Evolutionary conservation across 2,329 filamentous ascomycete species (phyloP).

Genomic region (Anthostomella pinea): DNA sequence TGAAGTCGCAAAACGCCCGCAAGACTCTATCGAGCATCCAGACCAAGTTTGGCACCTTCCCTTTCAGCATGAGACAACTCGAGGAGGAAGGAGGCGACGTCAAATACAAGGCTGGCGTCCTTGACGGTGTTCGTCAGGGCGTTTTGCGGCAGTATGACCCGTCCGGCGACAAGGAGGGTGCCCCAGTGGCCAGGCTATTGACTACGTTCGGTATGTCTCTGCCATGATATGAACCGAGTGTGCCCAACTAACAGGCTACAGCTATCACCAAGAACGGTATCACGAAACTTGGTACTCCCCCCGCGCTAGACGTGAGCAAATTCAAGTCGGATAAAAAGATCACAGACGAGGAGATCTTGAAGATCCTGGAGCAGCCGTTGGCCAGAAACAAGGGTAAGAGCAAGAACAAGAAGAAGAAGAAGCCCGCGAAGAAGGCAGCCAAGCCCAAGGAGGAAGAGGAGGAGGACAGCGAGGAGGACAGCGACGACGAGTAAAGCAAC

Average conservation of each 20-base stretch:
- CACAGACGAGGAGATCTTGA: constrained; percentile 88
- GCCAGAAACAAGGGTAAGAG: constrained; percentile 86
- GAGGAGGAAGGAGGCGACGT: constrained; percentile 88
- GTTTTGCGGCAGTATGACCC: constrained; percentile 96
- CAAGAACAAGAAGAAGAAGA: constrained; percentile 88
- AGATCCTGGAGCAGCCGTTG: constrained; percentile 87
- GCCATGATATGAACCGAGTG: constrained; percentile 7
- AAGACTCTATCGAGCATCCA: constrained; percentile 91
- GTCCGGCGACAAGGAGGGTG: constrained; percentile 86
- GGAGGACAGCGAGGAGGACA: constrained; percentile 20
- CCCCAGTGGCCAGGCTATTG: constrained; percentile 80
- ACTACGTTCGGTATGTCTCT: constrained; percentile 81
- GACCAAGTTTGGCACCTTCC: constrained; percentile 97
- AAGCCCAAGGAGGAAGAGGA: constrained; percentile 30
- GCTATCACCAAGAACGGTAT: constrained; percentile 98
- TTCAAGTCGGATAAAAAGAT: constrained; percentile 98
- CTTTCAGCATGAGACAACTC: constrained; percentile 94
- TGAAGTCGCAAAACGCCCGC: constrained; percentile 92
- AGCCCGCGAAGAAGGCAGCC: constrained; percentile 54
- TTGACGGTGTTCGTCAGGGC: constrained; percentile 91
- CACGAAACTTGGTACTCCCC: constrained; percentile 76
- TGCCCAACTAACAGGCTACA: constrained; percentile 37
- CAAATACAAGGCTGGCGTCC: constrained; percentile 76
- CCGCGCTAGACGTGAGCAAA: constrained; percentile 73
- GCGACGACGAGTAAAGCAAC: constrained; percentile 24